Evolutionary conservation across 345 rosid species (phyloP), one percentile per base, ranked within the genome.

Genomic region (Noccaea bulbosa): DNA sequence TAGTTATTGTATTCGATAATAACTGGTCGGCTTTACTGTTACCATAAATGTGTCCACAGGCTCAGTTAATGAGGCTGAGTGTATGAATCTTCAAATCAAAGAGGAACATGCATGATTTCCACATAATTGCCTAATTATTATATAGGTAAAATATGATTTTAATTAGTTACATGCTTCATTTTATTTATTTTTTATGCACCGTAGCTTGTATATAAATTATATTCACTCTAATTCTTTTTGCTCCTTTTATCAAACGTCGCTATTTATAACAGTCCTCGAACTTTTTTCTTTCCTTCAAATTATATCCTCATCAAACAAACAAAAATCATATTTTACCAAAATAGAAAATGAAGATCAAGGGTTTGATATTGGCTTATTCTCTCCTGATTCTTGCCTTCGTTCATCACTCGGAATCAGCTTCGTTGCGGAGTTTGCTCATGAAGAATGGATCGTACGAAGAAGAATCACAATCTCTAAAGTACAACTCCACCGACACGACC

Each of bases 11-110:
- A 43, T 43, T 50, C 53, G 22, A 73, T 48, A 30, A 50, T 52
- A 67, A 41, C 78, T 59, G 61, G 47, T 66, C 73, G n/a, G 40
- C 65, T 74, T 74, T 74, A 74, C 62, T 59, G 78, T 60, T 59
- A 67, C 73, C 62, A 67, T 74, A 74, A 67, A 74, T 74, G 78
- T 67, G 62, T 67, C 52, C 37, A 73, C 77, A 57, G 77, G 9
- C 58, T 73, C 71, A 65, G 32, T 73, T 39, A 65, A 73, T 73
- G 77, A 12, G 71, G 54, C 49, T 56, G 59, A 57, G 30, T 27
- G 60, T 57, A 49, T 66, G 72, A 73, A 50, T 66, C 61, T 66
- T 74, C 72, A 66, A 50, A 74, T 74, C 78, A 67, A 51, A n/a
- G 40, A 24, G 27, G 38, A 56, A 58, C 77, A 74, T 66, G 67